Percentiles rank a stretch among this genome's conserved stretches.
Evolutionary conservation across 2,329 filamentous ascomycete species (phyloP).

Genomic region (Botryotinia convoluta): DNA sequence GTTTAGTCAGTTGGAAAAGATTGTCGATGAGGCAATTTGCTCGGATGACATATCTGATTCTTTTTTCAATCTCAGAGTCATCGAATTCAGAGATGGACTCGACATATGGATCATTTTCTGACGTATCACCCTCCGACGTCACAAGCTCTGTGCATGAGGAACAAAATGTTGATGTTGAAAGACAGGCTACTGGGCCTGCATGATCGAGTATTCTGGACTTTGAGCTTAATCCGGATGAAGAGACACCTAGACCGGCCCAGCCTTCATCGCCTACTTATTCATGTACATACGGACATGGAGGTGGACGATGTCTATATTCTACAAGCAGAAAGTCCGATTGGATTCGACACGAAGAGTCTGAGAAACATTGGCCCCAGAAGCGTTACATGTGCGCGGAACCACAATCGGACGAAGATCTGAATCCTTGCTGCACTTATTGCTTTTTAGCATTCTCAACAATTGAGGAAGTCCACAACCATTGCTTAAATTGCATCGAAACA

Average conservation of each 20-base stretch:
- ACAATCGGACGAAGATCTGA: neutral
- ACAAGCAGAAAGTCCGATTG: neutral
- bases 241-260: neutral
- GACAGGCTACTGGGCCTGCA: too few relatives aligned
- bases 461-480: neutral
- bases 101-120: neutral
- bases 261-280: neutral
- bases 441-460: neutral
- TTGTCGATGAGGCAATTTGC: neutral
- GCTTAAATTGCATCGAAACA: neutral
- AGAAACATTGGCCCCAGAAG: neutral
- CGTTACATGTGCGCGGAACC: neutral
- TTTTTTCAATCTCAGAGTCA: neutral
- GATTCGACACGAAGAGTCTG: neutral
- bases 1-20: neutral
- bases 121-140: neutral
- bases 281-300: neutral
- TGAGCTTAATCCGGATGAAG: neutral
- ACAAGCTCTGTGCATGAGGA: neutral
- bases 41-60: neutral
- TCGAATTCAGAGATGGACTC: too few relatives aligned
- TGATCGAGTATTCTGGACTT: too few relatives aligned
- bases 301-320: neutral
- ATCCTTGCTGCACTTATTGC: neutral
- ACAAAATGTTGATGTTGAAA: neutral